A percentile compares a stretch with the other conserved stretches of the same genome.
Conservation (phyloP, 257 asterid genomes). For the Mitragyna speciosa region DNA sequence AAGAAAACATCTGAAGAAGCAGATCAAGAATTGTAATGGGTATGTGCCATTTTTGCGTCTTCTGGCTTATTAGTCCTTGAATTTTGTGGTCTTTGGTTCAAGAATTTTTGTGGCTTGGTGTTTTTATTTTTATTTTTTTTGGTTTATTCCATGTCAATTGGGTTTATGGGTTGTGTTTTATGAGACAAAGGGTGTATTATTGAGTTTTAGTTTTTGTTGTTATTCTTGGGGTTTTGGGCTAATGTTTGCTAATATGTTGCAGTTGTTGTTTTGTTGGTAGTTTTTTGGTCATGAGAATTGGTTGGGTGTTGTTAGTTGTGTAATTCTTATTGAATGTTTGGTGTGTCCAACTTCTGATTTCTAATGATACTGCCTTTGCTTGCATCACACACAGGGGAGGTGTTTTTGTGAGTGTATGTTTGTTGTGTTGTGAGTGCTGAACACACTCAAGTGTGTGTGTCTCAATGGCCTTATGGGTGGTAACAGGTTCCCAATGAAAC, state of each 20-base stretch:
- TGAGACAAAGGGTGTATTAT: neutral
- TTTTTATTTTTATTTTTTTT: neutral
- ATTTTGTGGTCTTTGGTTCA: neutral
- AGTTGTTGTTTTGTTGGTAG: slow-evolving; percentile 10
- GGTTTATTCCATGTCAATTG: slow-evolving; percentile 1
- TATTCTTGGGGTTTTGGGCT: slow-evolving; percentile 1
- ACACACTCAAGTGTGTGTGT: slow-evolving; percentile 17
- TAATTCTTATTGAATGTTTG: slow-evolving; percentile 11
- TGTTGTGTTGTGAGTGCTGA: slow-evolving; percentile 22
- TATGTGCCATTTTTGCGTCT: slow-evolving; percentile 25
- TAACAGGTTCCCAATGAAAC: slow-evolving; percentile 22
- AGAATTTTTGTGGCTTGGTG: slow-evolving; percentile 3
- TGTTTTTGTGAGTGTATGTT: slow-evolving; percentile 8
- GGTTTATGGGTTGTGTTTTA: neutral
- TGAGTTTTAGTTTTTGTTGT: neutral
- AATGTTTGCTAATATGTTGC: slow-evolving; percentile 6
- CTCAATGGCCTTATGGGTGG: slow-evolving; percentile 31
- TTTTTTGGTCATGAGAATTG: slow-evolving; percentile 13
- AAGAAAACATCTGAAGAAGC: slow-evolving; percentile 30
- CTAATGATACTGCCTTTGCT: slow-evolving; percentile 16
- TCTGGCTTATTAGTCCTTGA: neutral
- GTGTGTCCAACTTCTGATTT: slow-evolving; percentile 17
- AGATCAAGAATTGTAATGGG: slow-evolving; percentile 45
- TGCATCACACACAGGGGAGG: slow-evolving; percentile 13
- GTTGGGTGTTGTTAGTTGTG: slow-evolving; percentile 11